Evolutionary conservation across 1,284 basidiomycete genomes (phyloP).

Genomic region (Tausonia pullulans): DNA sequence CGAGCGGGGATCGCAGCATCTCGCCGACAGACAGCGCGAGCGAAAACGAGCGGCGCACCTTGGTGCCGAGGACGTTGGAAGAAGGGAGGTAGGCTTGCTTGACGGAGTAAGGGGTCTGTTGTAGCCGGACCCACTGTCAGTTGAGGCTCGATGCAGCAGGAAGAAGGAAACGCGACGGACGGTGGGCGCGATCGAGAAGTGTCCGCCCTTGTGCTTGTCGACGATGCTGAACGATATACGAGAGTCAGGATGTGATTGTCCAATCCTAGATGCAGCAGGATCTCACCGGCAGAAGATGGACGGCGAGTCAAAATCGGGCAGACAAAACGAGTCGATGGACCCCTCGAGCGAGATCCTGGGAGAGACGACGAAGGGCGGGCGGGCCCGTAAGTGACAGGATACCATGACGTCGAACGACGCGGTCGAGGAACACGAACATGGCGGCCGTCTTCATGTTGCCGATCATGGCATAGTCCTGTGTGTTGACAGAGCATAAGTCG

Average conservation of each 20-base stretch:
- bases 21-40: not conserved
- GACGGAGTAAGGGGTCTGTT: slow-evolving; percentile 41
- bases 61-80: slow-evolving; percentile 77
- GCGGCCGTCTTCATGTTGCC: slow-evolving; percentile 39
- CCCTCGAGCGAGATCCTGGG: no score
- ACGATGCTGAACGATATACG: slow-evolving; percentile 59
- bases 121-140: no score
- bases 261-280: not conserved
- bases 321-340: slow-evolving; percentile 20
- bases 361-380: no score
- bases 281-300: slow-evolving; percentile 10
- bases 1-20: not conserved
- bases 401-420: no score
- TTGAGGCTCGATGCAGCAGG: no score
- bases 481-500: no score
- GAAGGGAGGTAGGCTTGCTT: slow-evolving; percentile 82
- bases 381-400: no score
- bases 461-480: slow-evolving; percentile 35
- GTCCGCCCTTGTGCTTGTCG: slow-evolving; percentile 37
- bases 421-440: slow-evolving; percentile 13
- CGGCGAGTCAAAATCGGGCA: slow-evolving; percentile 70
- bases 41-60: slow-evolving; percentile 33
- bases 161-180: no score
- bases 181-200: not conserved
- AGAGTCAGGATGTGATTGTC: not conserved